Evolutionary conservation across 495 filamentous ascomycete species (phyloP), one percentile per base, ranked within the genome.

Genomic region (Tuber aestivum): DNA sequence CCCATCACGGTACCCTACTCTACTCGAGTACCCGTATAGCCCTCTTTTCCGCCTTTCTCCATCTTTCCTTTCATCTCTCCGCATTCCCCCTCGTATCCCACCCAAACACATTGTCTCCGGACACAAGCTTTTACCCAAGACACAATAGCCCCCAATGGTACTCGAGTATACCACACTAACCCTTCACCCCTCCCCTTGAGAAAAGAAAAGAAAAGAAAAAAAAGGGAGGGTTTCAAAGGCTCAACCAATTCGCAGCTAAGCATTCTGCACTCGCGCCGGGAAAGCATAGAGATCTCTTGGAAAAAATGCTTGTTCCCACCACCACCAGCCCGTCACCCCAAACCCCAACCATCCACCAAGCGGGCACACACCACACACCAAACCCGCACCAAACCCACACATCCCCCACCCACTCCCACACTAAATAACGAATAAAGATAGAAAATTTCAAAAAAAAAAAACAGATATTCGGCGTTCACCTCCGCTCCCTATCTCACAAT

Each of bases 291-390:
- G 48, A 56, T 70, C 41, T 40, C 73, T 70, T 72, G 77, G 74
- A 74, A 74, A 75, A 72, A 73, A 72, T 76, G 75, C 74, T 48
- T 72, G 56, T 56, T 72, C 76, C n/a, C n/a, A n/a, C 61, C 41
- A 27, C 73, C 45, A 69, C 72, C 35, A 14, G 48, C 65, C 37
- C 44, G 27, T 71, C 56, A 44, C 42, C 42, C 42, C 42, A 44
- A 21, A n/a, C 44, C 35, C 56, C 71, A 45, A 38, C 23, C 75
- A 73, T 69, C 41, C 70, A 35, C 45, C 70, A 50, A 44, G 44
- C 50, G 69, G 23, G 71, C 68, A n/a, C n/a, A 45, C 38, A 75
- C 42, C 42, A 16, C 42, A 44, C 42, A 12, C 18, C 68, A 70
- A 16, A 44, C 74, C 44, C 74, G 40, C 69, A 75, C 69, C 69